Conservation (phyloP, 1,139 yeast genomes). For the Scheffersomyces quercinus region DNA sequence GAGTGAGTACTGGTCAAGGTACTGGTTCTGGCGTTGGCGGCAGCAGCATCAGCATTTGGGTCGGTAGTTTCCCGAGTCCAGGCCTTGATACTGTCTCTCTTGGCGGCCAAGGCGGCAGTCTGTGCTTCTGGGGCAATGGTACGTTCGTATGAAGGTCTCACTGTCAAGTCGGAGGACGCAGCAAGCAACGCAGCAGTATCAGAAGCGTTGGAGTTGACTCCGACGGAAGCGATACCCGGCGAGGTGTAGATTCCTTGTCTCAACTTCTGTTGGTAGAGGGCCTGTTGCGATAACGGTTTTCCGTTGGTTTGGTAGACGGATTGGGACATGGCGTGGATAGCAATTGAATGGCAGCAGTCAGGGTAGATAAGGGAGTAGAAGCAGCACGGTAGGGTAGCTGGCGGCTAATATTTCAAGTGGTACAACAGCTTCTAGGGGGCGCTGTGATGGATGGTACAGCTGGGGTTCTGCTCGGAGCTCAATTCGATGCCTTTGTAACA, state of each 20-base stretch:
- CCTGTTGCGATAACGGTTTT: slow-evolving; percentile 70
- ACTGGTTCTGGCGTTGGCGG: slow-evolving; percentile 20
- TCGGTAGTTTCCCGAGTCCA: slow-evolving; percentile 49
- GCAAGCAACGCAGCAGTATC: slow-evolving; percentile 80
- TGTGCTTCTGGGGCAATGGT: slow-evolving; percentile 66
- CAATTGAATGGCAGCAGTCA: background rate
- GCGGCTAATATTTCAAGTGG: no score
- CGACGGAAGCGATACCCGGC: slow-evolving; percentile 69
- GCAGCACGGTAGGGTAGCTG: no score
- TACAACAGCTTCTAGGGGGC: no score
- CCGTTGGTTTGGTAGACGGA: slow-evolving; percentile 68
- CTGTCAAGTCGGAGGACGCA: slow-evolving; percentile 61
- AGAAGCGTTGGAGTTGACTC: slow-evolving; percentile 69
- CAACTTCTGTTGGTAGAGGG: slow-evolving; percentile 73
- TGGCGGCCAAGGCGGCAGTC: slow-evolving; percentile 63
- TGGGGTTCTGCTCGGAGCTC: no score
- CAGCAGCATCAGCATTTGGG: slow-evolving; percentile 50
- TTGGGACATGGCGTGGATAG: slow-evolving; percentile 28
- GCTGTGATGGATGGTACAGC: no score
- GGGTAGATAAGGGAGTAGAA: no score
- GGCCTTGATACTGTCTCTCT: slow-evolving; percentile 35
- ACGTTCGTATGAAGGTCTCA: slow-evolving; percentile 63
- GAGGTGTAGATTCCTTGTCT: slow-evolving; percentile 72
- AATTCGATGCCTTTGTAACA: no score
- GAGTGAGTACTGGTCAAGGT: slow-evolving; percentile 12